These are phyloP conservation scores for Plantago elongata DNA, from an alignment of 257 asterid genomes.

Conservation along the genomic window DNA sequence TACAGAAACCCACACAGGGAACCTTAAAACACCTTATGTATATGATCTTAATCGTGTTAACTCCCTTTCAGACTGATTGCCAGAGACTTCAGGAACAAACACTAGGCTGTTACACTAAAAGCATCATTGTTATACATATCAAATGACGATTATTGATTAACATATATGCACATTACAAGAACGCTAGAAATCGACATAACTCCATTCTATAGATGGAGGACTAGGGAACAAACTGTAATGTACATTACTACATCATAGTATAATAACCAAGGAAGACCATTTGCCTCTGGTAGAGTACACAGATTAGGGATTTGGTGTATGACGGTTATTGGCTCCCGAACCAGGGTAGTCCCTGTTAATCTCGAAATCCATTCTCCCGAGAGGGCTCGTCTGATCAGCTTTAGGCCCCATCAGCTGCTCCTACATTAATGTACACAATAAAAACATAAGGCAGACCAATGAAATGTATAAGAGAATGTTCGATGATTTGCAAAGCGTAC, in stretches of 20 bases:
- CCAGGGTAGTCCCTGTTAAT: constrained; percentile 35
- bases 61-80: no score
- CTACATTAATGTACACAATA: not conserved
- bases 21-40: no score
- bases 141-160: no score
- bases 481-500: constrained; percentile 8
- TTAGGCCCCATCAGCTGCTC: constrained; percentile 8
- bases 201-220: not conserved
- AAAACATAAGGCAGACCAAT: not conserved
- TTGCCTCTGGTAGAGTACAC: no score
- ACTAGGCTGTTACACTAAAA: no score
- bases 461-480: not conserved
- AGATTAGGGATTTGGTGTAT: constrained; percentile 30
- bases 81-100: no score
- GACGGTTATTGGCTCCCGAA: constrained; percentile 39
- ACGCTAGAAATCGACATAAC: no score
- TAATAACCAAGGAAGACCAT: not conserved
- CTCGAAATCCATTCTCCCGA: constrained; percentile 32
- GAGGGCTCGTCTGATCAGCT: constrained; percentile 2
- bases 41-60: no score
- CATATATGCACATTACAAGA: no score
- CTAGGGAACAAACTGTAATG: constrained; percentile 9
- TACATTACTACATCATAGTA: constrained; percentile 3
- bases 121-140: no score
- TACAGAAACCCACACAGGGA: no score